Percentiles rank a stretch among this genome's conserved stretches.
These are phyloP conservation scores for Tulasnella sp. DNA, from an alignment of 768 basidiomycete genomes.

Conservation along the genomic window DNA sequence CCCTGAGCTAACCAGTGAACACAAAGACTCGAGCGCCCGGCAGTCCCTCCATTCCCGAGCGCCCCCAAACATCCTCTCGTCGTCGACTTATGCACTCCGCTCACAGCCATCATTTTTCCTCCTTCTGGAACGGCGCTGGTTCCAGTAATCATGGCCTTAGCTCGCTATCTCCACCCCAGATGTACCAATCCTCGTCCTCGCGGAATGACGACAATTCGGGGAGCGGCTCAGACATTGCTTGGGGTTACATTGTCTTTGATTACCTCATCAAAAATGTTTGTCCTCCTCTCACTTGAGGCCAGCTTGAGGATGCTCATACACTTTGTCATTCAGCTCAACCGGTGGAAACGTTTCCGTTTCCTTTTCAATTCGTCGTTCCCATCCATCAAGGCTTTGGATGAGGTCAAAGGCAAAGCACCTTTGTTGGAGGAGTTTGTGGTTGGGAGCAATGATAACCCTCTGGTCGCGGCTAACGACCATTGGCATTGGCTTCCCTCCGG, in stretches of 20 bases:
- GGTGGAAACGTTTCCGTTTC: conserved; percentile 77
- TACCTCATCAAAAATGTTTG: conserved; percentile 50
- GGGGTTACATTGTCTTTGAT: conserved; percentile 74
- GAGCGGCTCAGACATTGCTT: conserved; percentile 49
- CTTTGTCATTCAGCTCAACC: conserved; percentile 49
- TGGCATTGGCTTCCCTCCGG: conserved; percentile 38
- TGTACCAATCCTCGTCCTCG: conserved; percentile 36
- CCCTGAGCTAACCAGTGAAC: conserved; percentile 12
- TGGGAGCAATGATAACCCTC: conserved; percentile 7
- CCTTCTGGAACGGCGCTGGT: conserved; percentile 34
- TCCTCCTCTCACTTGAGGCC: conserved; percentile 1
- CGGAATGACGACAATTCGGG: conserved; percentile 28
- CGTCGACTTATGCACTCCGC: conserved; percentile 6
- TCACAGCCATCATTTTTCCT: conserved; percentile 9
- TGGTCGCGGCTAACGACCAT: not conserved
- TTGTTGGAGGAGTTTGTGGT: conserved; percentile 69
- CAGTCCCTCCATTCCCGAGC: not conserved
- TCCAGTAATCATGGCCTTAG: conserved; percentile 44
- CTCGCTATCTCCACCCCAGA: conserved; percentile 33
- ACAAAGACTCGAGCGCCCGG: conserved; percentile 23
- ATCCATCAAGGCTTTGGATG: conserved; percentile 64
- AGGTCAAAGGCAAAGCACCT: conserved; percentile 69
- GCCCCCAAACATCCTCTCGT: not conserved
- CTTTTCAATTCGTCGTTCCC: conserved; percentile 69
- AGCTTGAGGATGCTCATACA: not conserved